A percentile compares a stretch with the other conserved stretches of the same genome.
These are phyloP conservation scores for Coemansia sp. DNA, from an alignment of 192 early-diverging fungal genomes.

Conservation along the genomic window DNA sequence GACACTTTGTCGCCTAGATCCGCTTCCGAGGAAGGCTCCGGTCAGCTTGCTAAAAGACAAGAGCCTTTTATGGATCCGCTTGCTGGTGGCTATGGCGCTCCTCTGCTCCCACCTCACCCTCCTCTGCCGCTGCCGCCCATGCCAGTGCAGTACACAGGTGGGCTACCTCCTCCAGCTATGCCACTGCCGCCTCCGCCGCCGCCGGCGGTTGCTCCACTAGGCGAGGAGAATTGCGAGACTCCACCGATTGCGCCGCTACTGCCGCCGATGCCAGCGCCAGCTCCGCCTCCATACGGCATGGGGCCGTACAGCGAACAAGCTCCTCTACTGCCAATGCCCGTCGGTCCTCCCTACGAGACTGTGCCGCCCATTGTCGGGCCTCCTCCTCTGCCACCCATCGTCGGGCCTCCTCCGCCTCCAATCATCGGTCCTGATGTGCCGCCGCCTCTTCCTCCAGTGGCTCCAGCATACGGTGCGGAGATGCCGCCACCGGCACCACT, in stretches of 20 bases:
- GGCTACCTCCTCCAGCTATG: background rate
- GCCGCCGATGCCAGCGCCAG: constrained; percentile 12
- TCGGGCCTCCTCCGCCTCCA: constrained; percentile 16
- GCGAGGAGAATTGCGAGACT: constrained; percentile 30
- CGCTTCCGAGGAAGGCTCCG: constrained; percentile 12
- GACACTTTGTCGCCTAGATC: constrained; percentile 14
- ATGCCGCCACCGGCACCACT: constrained; percentile 4
- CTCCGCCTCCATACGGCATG: constrained; percentile 5
- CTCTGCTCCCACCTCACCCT: background rate
- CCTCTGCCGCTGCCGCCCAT: constrained; percentile 10
- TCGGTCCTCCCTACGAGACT: constrained; percentile 3
- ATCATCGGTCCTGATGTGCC: constrained; percentile 9
- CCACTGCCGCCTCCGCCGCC: constrained; percentile 7
- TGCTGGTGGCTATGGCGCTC: constrained; percentile 2
- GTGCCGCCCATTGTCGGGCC: constrained; percentile 10
- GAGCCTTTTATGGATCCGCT: background rate
- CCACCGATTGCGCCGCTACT: constrained; percentile 9
- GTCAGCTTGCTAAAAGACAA: constrained; percentile 1
- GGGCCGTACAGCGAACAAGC: constrained; percentile 14
- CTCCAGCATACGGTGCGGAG: background rate
- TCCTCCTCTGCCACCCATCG: constrained; percentile 12
- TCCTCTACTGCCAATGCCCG: constrained; percentile 8
- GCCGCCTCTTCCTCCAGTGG: constrained; percentile 8
- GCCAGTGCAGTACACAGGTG: constrained; percentile 16
- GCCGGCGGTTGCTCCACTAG: constrained; percentile 5